These are phyloP conservation scores for Parathielavia hyrcaniae DNA, from an alignment of 495 filamentous ascomycete genomes.

Conservation along the genomic window DNA sequence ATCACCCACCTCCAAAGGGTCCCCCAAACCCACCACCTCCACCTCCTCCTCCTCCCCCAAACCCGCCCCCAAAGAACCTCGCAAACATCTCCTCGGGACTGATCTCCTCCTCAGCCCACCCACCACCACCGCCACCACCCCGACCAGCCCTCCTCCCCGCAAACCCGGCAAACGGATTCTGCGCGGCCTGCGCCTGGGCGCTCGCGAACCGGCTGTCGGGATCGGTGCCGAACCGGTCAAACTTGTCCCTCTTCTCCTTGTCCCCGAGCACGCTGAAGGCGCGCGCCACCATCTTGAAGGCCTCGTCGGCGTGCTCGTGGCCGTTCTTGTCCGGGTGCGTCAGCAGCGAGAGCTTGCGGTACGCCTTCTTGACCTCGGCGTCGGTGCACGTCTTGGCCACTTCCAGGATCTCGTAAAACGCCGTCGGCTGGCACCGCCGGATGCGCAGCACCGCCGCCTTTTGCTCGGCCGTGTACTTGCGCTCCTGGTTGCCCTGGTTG, in stretches of 20 bases:
- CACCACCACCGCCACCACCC: conserved; percentile 41
- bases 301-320: conserved; percentile 93
- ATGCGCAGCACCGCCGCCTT: conserved; percentile 85
- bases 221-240: conserved; percentile 82
- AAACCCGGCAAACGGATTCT: conserved; percentile 72
- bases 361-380: conserved; percentile 86
- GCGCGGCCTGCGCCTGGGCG: conserved; percentile 47
- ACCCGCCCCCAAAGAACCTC: conserved; percentile 93
- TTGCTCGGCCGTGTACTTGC: conserved; percentile 83
- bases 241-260: conserved; percentile 81
- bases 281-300: conserved; percentile 94
- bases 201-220: conserved; percentile 78
- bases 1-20: conserved; percentile 35
- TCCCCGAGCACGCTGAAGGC: conserved; percentile 93
- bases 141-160: conserved; percentile 43
- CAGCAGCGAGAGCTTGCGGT: conserved; percentile 78
- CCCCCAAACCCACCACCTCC: conserved; percentile 56
- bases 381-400: conserved; percentile 60
- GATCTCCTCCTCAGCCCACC: conserved; percentile 76
- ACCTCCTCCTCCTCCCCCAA: conserved; percentile 48
- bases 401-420: conserved; percentile 84
- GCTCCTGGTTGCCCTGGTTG: conserved; percentile 88
- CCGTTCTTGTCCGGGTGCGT: conserved; percentile 98
- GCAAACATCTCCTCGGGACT: conserved; percentile 95
- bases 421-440: conserved; percentile 71